phyloP scores from a whole-genome alignment of 2,329 filamentous ascomycete species.

The Anthostomella pinea region DNA sequence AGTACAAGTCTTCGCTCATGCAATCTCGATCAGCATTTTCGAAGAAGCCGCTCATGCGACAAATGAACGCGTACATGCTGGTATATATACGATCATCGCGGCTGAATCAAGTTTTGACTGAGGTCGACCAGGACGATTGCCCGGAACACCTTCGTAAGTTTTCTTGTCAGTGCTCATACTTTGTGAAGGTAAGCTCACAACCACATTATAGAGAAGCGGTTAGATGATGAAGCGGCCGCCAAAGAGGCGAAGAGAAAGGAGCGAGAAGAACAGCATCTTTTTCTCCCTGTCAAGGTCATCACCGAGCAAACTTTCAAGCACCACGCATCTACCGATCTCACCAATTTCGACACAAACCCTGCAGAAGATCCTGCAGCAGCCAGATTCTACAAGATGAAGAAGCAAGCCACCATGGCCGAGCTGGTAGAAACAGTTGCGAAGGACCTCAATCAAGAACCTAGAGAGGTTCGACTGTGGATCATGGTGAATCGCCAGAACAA shows the following conservation, averaged over 20 bases:
- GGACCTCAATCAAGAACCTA: conserved; percentile 65
- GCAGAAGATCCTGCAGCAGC: conserved; percentile 64
- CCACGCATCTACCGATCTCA: conserved; percentile 83
- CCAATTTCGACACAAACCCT: conserved; percentile 59
- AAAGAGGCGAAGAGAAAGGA: conserved; percentile 80
- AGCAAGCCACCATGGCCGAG: conserved; percentile 72
- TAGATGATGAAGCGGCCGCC: conserved; percentile 78
- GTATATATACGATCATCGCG: conserved; percentile 91
- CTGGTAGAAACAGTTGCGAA: conserved; percentile 69
- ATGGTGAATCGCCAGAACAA: conserved; percentile 99
- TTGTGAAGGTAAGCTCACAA: conserved; percentile 9
- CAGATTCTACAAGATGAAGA: conserved; percentile 68
- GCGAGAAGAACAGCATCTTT: conserved; percentile 90
- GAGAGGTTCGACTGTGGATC: conserved; percentile 79
- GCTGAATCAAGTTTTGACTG: conserved; percentile 76
- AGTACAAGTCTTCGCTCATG: conserved; percentile 59
- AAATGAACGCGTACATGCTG: conserved; percentile 95
- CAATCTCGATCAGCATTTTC: conserved; percentile 45
- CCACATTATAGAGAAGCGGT: conserved; percentile 55
- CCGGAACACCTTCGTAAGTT: conserved; percentile 74
- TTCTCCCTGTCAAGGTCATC: conserved; percentile 79
- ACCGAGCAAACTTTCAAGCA: conserved; percentile 77
- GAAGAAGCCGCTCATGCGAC: conserved; percentile 60
- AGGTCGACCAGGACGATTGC: conserved; percentile 73
- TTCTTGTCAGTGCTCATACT: conserved; percentile 16